phyloP scores from a whole-genome alignment of 2,329 filamentous ascomycete species.

The Knufia fluminis region DNA sequence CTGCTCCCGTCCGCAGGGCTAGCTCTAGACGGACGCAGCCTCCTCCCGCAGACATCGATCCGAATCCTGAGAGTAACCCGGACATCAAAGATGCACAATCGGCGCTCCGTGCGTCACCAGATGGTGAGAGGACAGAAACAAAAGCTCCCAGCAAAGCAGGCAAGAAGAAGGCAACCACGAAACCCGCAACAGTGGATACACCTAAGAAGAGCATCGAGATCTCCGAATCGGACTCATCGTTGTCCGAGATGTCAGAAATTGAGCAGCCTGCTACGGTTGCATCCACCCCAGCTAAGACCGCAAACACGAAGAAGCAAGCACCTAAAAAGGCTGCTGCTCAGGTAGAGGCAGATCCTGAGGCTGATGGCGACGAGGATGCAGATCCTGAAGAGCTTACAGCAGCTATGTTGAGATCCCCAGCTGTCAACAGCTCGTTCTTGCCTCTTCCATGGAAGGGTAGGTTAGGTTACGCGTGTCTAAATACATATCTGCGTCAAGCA shows the following conservation, averaged over 20 bases:
- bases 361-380: conserved; percentile 34
- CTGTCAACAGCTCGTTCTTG: conserved; percentile 72
- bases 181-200: background rate
- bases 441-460: conserved; percentile 86
- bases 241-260: conserved; percentile 25
- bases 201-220: conserved; percentile 13
- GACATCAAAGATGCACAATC: conserved; percentile 23
- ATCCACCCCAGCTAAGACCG: conserved; percentile 8
- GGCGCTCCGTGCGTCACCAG: conserved; percentile 25
- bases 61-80: conserved; percentile 24
- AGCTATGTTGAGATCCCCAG: conserved; percentile 55
- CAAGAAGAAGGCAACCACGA: conserved; percentile 6
- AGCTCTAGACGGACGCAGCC: conserved; percentile 18
- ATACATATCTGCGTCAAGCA: conserved; percentile 76
- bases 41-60: conserved; percentile 19
- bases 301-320: background rate
- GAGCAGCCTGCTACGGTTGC: conserved; percentile 17
- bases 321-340: conserved; percentile 10
- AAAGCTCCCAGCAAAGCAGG: conserved; percentile 4
- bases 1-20: conserved; percentile 18
- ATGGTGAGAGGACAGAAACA: conserved; percentile 19
- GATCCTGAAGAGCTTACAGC: conserved; percentile 51
- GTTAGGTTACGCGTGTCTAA: conserved; percentile 83
- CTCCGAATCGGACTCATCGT: conserved; percentile 14
- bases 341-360: conserved; percentile 38